Conservation (phyloP, 2,329 filamentous ascomycete species). For the Fusarium floridanum region DNA sequence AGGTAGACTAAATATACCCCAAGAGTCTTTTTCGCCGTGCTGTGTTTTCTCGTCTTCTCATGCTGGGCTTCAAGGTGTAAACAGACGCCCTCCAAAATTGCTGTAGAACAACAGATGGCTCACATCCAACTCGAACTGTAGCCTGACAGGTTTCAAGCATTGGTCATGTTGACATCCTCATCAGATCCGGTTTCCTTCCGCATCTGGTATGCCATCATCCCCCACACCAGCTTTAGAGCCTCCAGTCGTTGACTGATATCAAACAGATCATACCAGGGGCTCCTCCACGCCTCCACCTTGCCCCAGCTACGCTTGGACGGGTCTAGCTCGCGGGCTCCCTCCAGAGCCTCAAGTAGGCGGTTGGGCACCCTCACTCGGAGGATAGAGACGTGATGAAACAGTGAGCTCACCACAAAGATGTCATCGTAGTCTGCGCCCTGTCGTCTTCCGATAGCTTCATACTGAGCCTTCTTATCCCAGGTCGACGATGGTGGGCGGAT, state of each 20-base stretch:
- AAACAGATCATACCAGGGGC: conserved; percentile 73
- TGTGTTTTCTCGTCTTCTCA: neutral
- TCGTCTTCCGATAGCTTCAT: conserved; percentile 67
- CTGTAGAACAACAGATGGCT: neutral
- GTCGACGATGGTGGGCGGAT: conserved; percentile 67
- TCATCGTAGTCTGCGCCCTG: conserved; percentile 67
- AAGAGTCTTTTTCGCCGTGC: neutral
- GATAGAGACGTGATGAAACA: conserved; percentile 73
- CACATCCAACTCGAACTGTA: neutral
- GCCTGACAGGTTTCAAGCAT: conserved; percentile 31
- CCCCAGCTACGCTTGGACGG: conserved; percentile 60
- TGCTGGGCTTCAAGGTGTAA: neutral
- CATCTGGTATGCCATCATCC: conserved; percentile 72
- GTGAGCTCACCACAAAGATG: conserved; percentile 70
- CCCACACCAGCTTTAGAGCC: conserved; percentile 70
- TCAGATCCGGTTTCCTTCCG: conserved; percentile 51
- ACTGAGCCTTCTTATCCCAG: conserved; percentile 72
- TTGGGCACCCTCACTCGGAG: conserved; percentile 70
- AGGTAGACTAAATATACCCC: conserved; percentile 7
- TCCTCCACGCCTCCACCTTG: conserved; percentile 68
- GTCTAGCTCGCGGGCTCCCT: conserved; percentile 57
- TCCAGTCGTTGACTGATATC: conserved; percentile 64
- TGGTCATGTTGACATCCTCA: conserved; percentile 48
- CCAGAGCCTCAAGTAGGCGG: conserved; percentile 65
- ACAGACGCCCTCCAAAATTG: neutral